A percentile compares a stretch with the other conserved stretches of the same genome.
phyloP scores from a whole-genome alignment of 306 rosid genomes.

The Castanea crenata region DNA sequence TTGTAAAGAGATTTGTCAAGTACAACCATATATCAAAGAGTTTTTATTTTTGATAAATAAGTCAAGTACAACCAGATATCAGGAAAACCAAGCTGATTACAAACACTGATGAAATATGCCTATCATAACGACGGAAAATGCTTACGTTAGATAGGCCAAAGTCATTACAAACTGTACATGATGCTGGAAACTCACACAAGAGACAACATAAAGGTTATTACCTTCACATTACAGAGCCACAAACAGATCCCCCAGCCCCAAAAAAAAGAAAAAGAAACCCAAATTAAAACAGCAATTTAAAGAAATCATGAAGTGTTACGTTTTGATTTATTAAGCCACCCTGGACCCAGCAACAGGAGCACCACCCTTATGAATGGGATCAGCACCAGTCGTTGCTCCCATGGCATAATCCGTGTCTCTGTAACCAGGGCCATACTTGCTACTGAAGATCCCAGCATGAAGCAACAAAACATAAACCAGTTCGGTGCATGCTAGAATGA shows the following conservation, averaged over 20 bases:
- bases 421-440: constrained; percentile 87
- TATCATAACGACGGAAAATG: too few relatives aligned
- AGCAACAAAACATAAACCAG: constrained; percentile 55
- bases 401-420: constrained; percentile 57
- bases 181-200: not conserved
- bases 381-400: constrained; percentile 36
- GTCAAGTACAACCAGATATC: too few relatives aligned
- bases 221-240: not conserved
- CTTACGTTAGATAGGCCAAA: too few relatives aligned
- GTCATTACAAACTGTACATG: too few relatives aligned
- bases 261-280: not conserved
- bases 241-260: not conserved
- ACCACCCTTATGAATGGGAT: constrained; percentile 56
- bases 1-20: too few relatives aligned
- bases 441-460: constrained; percentile 79
- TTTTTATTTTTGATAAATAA: too few relatives aligned
- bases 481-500: constrained; percentile 70
- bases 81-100: too few relatives aligned
- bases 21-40: too few relatives aligned
- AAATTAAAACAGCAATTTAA: too few relatives aligned
- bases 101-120: too few relatives aligned
- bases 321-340: constrained; percentile 6
- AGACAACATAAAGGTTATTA: not conserved
- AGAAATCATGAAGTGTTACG: not conserved
- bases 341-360: constrained; percentile 40